Evolutionary conservation across 2,329 filamentous ascomycete species (phyloP), one percentile per base, ranked within the genome.

Genomic region (Sclerotiophoma versabilis): DNA sequence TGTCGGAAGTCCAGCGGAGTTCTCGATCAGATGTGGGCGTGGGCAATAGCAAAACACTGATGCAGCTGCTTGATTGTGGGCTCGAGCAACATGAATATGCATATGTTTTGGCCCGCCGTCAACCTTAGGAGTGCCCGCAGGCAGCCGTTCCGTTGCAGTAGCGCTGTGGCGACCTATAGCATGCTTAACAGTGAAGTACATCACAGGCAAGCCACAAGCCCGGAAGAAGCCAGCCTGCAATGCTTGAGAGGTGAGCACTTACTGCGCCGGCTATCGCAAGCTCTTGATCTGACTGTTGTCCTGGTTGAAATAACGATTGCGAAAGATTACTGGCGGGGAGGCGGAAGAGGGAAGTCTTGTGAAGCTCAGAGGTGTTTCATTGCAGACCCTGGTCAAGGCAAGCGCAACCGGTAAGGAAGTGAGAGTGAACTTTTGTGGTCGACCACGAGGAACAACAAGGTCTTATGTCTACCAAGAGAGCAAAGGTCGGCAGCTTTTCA

Each of bases 81-180:
- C 32, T 37, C 43, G 58, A 2, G 64, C 54, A 17, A 70, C 43
- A 10, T 59, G 68, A 26, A 71, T 68, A 47, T 70, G 70, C 2
- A 63, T 63, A 36, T 66, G 58, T 17, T 54, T 56, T 11, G 52
- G 22, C 36, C 26, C 50, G 26, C 43, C 32, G 11, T 30, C 27
- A 26, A 53, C 53, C 6, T 46, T 34, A 5, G 45, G 58, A 2
- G 62, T 64, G 12, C 62, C 62, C 22, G 58, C 23, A 14, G 65
- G 65, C 15, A 62, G 42, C 26, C 62, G 60, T 33, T 58, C 58
- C 44, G 27, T 62, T 19, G 51, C 47, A 49, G 59, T 51, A 39
- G 56, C 49, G 25, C 54, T 43, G 46, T 65, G 65, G 57, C 65
- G 64, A 58, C 36, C 68, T 70, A 14, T 12, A 5, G 9, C 14